Conservation (phyloP, 1,284 basidiomycete species). For the Waitea zeae region DNA sequence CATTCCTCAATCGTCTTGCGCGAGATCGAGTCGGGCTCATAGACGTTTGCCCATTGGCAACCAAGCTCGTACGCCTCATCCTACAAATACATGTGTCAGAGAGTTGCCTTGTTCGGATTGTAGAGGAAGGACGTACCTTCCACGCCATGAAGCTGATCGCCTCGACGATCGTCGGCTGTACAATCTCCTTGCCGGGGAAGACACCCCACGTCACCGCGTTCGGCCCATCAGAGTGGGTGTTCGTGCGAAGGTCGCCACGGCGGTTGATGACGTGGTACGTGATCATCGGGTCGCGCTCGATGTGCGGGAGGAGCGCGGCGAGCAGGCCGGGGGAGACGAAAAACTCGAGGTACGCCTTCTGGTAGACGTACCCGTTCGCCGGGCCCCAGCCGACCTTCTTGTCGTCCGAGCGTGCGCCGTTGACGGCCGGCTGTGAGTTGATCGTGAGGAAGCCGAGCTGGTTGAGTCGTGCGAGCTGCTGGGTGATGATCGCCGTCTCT, state of each 20-base stretch:
- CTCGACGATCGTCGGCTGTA: slow-evolving; percentile 96
- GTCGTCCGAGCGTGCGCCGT: slow-evolving; percentile 62
- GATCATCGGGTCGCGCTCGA: slow-evolving; percentile 80
- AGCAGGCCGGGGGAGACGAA: slow-evolving; percentile 57
- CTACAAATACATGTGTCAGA: slow-evolving; percentile 29
- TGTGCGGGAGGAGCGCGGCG: slow-evolving; percentile 59
- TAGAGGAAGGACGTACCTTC: slow-evolving; percentile 39
- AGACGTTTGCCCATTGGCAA: slow-evolving; percentile 87
- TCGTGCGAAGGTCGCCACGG: slow-evolving; percentile 84
- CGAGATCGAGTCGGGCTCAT: slow-evolving; percentile 60
- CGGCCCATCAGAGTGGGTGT: slow-evolving; percentile 72
- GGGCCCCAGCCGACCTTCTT: slow-evolving; percentile 88
- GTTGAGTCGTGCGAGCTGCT: slow-evolving; percentile 67
- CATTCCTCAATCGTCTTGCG: slow-evolving; percentile 60
- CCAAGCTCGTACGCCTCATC: slow-evolving; percentile 96
- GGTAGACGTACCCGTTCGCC: slow-evolving; percentile 82
- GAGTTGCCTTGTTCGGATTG: background rate
- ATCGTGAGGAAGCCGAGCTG: slow-evolving; percentile 83
- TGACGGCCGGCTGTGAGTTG: slow-evolving; percentile 89
- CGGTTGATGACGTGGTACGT: slow-evolving; percentile 96
- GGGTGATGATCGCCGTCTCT: slow-evolving; percentile 75
- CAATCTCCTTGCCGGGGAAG: slow-evolving; percentile 92
- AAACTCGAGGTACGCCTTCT: slow-evolving; percentile 97
- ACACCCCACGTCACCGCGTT: slow-evolving; percentile 99
- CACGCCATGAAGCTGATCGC: slow-evolving; percentile 80